Evolutionary conservation across 1,284 basidiomycete species (phyloP).

Genomic region (Naganishia sp.): DNA sequence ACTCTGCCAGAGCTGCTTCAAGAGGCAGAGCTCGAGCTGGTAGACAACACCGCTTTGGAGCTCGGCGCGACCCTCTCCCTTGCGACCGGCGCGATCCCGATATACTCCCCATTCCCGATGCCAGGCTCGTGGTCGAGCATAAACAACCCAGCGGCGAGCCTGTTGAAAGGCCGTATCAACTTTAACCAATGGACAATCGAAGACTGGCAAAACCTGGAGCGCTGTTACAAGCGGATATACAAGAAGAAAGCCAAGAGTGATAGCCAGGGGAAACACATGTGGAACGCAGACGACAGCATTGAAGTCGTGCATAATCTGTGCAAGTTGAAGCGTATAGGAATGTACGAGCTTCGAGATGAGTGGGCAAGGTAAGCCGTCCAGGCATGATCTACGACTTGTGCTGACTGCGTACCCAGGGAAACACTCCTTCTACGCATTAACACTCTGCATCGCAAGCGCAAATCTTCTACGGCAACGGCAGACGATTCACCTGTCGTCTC

Average conservation of each 20-base stretch:
- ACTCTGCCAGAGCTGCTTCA: constrained; percentile 21
- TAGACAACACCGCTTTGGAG: constrained; percentile 3
- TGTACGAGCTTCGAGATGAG: constrained; percentile 12
- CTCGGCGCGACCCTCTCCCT: not conserved
- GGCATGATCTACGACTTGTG: not conserved
- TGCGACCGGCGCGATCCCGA: not conserved
- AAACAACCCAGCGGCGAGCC: not conserved
- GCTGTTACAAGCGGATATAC: constrained; percentile 20
- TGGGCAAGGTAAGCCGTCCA: constrained; percentile 8
- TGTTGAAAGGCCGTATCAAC: constrained; percentile 7
- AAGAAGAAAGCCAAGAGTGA: constrained; percentile 6
- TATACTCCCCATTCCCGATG: constrained; percentile 25
- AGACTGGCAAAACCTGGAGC: constrained; percentile 26
- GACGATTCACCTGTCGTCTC: constrained; percentile 2
- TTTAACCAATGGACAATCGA: constrained; percentile 15
- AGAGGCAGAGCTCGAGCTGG: constrained; percentile 26
- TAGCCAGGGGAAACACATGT: constrained; percentile 2
- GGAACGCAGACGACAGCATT: not conserved
- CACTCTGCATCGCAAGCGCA: constrained; percentile 23
- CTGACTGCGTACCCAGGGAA: constrained; percentile 8
- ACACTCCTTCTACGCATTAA: constrained; percentile 17
- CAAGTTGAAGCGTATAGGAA: constrained; percentile 9
- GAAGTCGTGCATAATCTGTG: constrained; percentile 17
- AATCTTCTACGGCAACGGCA: not conserved
- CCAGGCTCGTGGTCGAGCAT: constrained; percentile 20